phyloP scores from a whole-genome alignment of 192 early-diverging fungal species.

The Coemansia sp. region DNA sequence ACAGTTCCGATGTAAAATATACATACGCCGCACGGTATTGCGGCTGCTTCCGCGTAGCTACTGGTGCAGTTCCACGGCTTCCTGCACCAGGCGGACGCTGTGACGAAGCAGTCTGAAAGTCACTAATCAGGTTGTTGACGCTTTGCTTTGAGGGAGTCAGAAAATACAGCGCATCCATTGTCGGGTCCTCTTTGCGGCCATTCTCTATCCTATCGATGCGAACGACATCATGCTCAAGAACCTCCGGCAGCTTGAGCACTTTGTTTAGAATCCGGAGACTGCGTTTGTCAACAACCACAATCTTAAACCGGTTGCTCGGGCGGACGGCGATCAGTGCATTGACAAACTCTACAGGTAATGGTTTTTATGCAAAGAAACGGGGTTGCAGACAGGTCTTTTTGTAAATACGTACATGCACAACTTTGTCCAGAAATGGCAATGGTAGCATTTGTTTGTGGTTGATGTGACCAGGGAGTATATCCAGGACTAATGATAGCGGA shows the following conservation, averaged over 20 bases:
- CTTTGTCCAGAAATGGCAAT: too few relatives aligned
- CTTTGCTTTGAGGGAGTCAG: conserved; percentile 48
- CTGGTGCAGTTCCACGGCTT: background rate
- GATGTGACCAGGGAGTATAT: too few relatives aligned
- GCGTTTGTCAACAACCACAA: conserved; percentile 49
- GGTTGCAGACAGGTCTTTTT: background rate
- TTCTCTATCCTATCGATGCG: conserved; percentile 52
- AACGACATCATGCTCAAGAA: conserved; percentile 46
- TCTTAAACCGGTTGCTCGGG: conserved; percentile 47
- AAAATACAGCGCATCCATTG: conserved; percentile 53
- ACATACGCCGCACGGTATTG: conserved; percentile 47
- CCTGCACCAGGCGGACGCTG: background rate
- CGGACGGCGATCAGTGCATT: conserved; percentile 49
- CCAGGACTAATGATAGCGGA: too few relatives aligned
- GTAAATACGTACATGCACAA: background rate
- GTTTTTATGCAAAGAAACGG: background rate
- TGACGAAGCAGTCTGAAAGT: conserved; percentile 22
- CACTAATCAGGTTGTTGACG: conserved; percentile 35
- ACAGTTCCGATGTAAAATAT: conserved; percentile 53
- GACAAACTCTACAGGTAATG: conserved; percentile 39
- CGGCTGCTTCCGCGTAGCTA: conserved; percentile 14
- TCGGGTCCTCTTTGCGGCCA: conserved; percentile 38
- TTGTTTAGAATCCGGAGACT: conserved; percentile 45
- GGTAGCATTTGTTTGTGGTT: too few relatives aligned
- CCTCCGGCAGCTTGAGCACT: conserved; percentile 39